A percentile compares a stretch with the other conserved stretches of the same genome.
Conservation (phyloP, 306 rosid species). For the Casuarina cunninghamiana region DNA sequence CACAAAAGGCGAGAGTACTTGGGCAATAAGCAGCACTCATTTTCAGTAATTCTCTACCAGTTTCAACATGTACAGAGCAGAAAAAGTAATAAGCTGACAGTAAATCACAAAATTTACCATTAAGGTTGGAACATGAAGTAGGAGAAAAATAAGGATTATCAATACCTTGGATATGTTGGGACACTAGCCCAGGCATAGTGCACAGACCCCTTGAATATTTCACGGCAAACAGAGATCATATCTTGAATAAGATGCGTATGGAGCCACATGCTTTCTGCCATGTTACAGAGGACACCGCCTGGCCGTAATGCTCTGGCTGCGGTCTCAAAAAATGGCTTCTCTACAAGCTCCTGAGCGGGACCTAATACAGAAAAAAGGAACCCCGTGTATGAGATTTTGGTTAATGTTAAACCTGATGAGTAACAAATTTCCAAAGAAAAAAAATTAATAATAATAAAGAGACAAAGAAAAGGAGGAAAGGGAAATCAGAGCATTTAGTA, state of each 20-base stretch:
- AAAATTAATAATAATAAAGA: not conserved
- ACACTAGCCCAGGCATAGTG: slow-evolving; percentile 94
- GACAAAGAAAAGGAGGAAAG: not conserved
- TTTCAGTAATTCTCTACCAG: not conserved
- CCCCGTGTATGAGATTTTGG: slow-evolving; percentile 16
- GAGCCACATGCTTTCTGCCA: slow-evolving; percentile 99
- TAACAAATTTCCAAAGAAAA: not conserved
- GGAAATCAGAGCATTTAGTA: not conserved
- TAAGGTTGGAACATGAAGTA: not conserved
- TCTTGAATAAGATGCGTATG: slow-evolving; percentile 94
- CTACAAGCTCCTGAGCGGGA: slow-evolving; percentile 99
- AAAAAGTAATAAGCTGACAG: not conserved
- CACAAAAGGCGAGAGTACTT: not conserved
- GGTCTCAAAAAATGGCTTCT: slow-evolving; percentile 92
- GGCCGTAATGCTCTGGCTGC: slow-evolving; percentile 88
- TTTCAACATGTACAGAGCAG: not conserved
- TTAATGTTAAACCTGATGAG: slow-evolving; percentile 1
- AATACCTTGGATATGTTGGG: slow-evolving; percentile 94
- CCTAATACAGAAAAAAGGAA: slow-evolving; percentile 46
- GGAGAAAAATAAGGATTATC: not conserved
- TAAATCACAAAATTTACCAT: not conserved
- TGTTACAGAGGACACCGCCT: slow-evolving; percentile 96
- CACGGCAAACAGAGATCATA: slow-evolving; percentile 67
- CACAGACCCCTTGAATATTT: slow-evolving; percentile 85
- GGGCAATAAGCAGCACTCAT: not conserved